Base-by-base conservation (phyloP, 176 grass and related monocot genomes). In the Areca catechu region DNA sequence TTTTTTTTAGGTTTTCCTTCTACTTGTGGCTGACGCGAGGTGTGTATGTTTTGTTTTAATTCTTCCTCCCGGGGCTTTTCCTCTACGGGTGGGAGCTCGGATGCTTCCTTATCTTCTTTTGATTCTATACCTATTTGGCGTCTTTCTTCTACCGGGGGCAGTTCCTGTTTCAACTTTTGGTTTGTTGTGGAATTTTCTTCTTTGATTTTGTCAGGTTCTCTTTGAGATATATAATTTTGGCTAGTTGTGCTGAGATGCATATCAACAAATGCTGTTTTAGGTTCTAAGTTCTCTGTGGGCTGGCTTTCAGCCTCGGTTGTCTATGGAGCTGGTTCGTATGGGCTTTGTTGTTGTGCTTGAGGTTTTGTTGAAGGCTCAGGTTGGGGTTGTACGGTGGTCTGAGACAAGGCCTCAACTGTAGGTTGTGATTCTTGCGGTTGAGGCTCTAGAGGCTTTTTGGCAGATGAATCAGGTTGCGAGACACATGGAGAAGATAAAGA, bases 191-290 rank as follows among this genome's bases (percentile, higher is more conserved):
- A 43, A 43, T 43, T 43, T 43, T 43, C 34, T 43, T 43, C 34
- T 12, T 12, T 12, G 10, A 43, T 43, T 43, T 43, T 10, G 10
- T 43, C 1, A 12, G 34, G 34, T 3, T 16, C 48, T 49, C 17
- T 69, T 21, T 69, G 4, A 1, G 25, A 58, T 70, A 56, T 61
- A 37, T 19, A 50, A 12, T 50, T 69, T 63, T 62, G 21, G 5
- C 5, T 56, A 7, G 23, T 67, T 30, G 24, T 16, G 22, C 17
- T 30, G 2, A 37, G 29, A 12, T 52, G 15, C 50, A 62, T 27
- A 75, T 75, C 62, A 5, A 75, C 57, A 20, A 22, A 23, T 68
- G 62, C 18, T 27, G 56, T 48, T 54, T 56, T 77, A 21, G 56
- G 3, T n/a, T 77, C 65, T 34, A 51, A 74, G 56, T 69, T 24